Evolutionary conservation across 2,329 filamentous ascomycete species (phyloP), one percentile per base, ranked within the genome.

Genomic region (Xylaria sp.): DNA sequence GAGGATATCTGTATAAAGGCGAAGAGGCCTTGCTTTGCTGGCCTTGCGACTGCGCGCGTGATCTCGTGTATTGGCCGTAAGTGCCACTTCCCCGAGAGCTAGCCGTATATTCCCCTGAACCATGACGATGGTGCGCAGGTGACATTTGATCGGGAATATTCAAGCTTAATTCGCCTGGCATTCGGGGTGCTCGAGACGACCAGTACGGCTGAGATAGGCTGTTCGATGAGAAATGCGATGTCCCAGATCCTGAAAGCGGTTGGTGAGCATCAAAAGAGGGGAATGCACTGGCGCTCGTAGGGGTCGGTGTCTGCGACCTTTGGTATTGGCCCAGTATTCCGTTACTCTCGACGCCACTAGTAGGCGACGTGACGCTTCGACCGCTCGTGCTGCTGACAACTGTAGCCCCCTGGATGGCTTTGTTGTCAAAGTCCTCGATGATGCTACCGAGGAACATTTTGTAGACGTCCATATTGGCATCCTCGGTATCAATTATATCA

Each of bases 381-480:
- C 61, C 66, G 50, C 66, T 68, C 52, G 60, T 60, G 61, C 50
- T 68, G 18, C 62, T 48, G 46, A 68, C 55, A 4, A 59, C 60
- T 9, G 60, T 39, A 8, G 66, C 62, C 2, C 66, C 66, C 44
- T 65, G 66, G 28, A 68, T 68, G 12, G 61, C 50, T 44, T 68
- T 68, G 41, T 68, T 67, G 34, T 71, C 70, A 5, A 63, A 66
- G 7, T 66, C 56, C 34, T 63, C 63, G 41, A 66, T 13, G 7
- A 72, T 55, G 34, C 77, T 78, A 9, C 77, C 77, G 1, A 78
- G 63, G 13, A 78, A 74, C 77, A 79, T 78, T 51, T 79, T 79
- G 28, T 78, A 75, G 13, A 78, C 66, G 48, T 79, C 74, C 0
- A 75, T 75, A 1, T 61, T 48, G 0, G 73, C 70, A 7, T 63